Evolutionary conservation across 257 asterid genomes (phyloP), one percentile per base, ranked within the genome.

Genomic region (Penstemon newberryi): DNA sequence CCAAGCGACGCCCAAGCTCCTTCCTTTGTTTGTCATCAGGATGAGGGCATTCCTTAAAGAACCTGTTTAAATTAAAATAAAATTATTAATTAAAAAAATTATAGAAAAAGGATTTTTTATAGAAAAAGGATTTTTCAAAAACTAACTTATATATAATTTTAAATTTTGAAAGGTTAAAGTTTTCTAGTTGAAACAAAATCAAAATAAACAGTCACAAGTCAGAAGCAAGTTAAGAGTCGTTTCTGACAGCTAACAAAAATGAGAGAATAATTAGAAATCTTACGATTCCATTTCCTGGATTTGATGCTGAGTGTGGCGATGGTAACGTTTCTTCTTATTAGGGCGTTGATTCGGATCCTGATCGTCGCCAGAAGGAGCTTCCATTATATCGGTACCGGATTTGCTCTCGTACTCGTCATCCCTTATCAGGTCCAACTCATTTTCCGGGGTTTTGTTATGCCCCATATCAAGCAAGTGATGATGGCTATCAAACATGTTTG

Each of bases 201-300:
- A 56, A 2, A 25, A 25, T 25, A 25, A 25, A 25, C 2, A 25
- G 33, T 25, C 2, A 25, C 33, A 25, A 25, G 33, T 25, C 33
- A 25, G 33, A 25, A 25, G 33, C 2, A 0, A 25, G 33, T 25
- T 2, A 25, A 25, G 33, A 25, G 33, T 25, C 2, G 33, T 25
- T 1, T 25, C 33, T 25, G 2, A 25, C 33, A 25, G 33, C 33
- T 25, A 25, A 25, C 2, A 2, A 25, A 25, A 25, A 25, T 25
- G 33, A 25, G 33, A 25, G 33, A 25, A 25, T 1, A 25, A 1
- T 2, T 25, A 25, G 2, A 25, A 25, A 25, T 25, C 85, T 33
- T 87, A 90, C 96, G 86, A 50, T 70, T 90, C 96, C 93, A 90
- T 78, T 74, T 90, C 96, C 7, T 76, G 84, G 67, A 90, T 87